Conservation (phyloP, 805 yeast species). For the Teunomyces kruisii region DNA sequence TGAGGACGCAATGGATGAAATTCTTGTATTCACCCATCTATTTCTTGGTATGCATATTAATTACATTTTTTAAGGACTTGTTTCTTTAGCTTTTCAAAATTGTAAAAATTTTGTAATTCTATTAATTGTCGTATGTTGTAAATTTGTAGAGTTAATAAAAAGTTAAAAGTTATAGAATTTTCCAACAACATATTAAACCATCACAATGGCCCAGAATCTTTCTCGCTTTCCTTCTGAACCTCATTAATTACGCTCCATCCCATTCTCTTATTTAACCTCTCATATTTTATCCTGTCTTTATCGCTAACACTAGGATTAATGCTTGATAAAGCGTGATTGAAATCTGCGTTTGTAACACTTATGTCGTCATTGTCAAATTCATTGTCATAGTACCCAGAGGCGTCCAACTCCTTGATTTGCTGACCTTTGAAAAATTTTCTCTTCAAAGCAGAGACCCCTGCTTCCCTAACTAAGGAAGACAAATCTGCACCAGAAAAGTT, state of each 20-base stretch:
- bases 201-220: not conserved
- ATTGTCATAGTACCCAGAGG: constrained; percentile 37
- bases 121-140: no score
- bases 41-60: no score
- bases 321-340: constrained; percentile 64
- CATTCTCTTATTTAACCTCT: constrained; percentile 66
- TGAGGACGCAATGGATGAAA: not conserved
- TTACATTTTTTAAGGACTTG: no score
- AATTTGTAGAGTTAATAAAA: no score
- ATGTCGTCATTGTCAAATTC: constrained; percentile 37
- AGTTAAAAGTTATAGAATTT: not conserved
- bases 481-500: constrained; percentile 97
- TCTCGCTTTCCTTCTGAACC: constrained; percentile 19
- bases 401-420: constrained; percentile 38
- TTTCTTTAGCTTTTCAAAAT: no score
- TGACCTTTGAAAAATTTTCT: constrained; percentile 59
- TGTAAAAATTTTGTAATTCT: no score
- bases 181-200: not conserved
- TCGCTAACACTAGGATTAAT: constrained; percentile 92
- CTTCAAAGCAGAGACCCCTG: constrained; percentile 86
- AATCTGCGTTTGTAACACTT: constrained; percentile 64
- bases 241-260: constrained; percentile 60
- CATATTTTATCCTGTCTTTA: constrained; percentile 75
- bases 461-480: constrained; percentile 87
- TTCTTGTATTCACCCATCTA: no score